Evolutionary conservation across 1,284 basidiomycete species (phyloP).

Genomic region (Blastosporella zonata): DNA sequence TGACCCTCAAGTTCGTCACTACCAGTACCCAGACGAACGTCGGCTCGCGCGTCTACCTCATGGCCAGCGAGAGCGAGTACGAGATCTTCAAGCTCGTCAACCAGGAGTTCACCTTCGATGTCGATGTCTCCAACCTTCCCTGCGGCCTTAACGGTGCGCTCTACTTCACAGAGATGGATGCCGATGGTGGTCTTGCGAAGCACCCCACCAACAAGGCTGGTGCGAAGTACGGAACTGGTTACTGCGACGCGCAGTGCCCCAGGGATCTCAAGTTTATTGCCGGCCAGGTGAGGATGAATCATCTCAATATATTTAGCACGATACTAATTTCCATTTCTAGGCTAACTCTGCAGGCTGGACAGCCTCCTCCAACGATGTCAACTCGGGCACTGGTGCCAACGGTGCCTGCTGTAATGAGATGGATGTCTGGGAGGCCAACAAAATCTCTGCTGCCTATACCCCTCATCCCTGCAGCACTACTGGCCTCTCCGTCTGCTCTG

Average conservation of each 20-base stretch:
- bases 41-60: background rate
- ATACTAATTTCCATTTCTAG: background rate
- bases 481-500: background rate
- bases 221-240: slow-evolving; percentile 1
- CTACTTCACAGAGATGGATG: background rate
- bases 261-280: background rate
- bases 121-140: background rate
- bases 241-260: slow-evolving; percentile 1
- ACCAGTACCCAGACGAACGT: slow-evolving; percentile 30
- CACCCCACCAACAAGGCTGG: slow-evolving; percentile 1
- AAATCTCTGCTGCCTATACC: background rate
- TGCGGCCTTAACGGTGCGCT: background rate
- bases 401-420: slow-evolving; percentile 1
- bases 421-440: background rate
- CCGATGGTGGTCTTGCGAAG: background rate
- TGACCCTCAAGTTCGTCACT: slow-evolving; percentile 50
- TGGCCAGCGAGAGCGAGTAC: background rate
- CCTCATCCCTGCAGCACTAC: background rate
- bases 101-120: slow-evolving; percentile 1
- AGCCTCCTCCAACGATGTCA: background rate
- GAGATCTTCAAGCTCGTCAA: slow-evolving; percentile 1
- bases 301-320: background rate
- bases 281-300: background rate
- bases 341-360: background rate
- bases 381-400: background rate